Conservation (phyloP, 352 stramenopile species). For the Blastocystis sp. region DNA sequence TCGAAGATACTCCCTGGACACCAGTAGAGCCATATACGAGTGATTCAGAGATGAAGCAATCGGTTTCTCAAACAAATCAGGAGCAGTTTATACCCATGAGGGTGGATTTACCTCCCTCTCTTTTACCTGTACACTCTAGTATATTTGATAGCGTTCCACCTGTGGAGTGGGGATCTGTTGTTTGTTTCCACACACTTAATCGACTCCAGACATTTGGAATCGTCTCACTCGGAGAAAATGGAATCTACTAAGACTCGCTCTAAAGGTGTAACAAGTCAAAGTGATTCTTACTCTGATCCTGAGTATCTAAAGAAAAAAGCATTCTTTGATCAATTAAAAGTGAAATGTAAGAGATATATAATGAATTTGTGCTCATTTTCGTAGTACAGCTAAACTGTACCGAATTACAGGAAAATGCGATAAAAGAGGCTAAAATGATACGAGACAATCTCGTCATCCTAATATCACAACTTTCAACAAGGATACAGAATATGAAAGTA, state of each 20-base stretch:
- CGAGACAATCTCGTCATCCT: background rate
- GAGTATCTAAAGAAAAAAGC: slow-evolving; percentile 52
- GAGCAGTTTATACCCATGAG: background rate
- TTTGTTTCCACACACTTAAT: slow-evolving; percentile 9
- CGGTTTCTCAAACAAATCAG: background rate
- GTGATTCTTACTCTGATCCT: slow-evolving; percentile 19
- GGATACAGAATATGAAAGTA: slow-evolving; percentile 49
- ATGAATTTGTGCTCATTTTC: background rate
- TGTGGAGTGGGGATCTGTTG: slow-evolving; percentile 34
- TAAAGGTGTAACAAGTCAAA: background rate
- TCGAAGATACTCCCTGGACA: slow-evolving; percentile 45
- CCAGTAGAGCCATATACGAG: background rate
- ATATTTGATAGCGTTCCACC: slow-evolving; percentile 22
- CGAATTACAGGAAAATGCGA: slow-evolving; percentile 16
- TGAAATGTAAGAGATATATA: background rate
- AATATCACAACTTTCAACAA: slow-evolving; percentile 34
- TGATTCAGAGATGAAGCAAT: background rate
- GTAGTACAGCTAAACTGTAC: slow-evolving; percentile 47
- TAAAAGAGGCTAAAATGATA: slow-evolving; percentile 9
- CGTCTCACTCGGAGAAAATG: background rate
- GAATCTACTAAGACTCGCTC: background rate
- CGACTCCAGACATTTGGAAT: background rate
- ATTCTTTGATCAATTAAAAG: slow-evolving; percentile 39
- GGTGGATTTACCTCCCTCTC: slow-evolving; percentile 41
- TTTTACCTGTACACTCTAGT: slow-evolving; percentile 42